These are phyloP conservation scores for Puccinellia tenuiflora DNA, from an alignment of 176 grass and related monocot species.

Conservation along the genomic window DNA sequence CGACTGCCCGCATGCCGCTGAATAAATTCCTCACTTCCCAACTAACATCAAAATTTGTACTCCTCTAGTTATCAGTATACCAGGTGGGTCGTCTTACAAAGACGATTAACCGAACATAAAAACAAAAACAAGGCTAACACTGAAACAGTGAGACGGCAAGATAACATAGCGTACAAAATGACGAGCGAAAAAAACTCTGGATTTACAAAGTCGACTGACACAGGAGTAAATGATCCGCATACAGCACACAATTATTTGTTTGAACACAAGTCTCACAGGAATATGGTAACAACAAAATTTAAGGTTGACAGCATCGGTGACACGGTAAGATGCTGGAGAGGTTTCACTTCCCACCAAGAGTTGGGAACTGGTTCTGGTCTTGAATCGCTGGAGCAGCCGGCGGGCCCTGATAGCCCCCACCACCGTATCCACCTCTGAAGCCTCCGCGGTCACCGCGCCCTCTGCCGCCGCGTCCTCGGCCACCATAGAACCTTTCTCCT, in stretches of 20 bases:
- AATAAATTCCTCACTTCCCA: no score
- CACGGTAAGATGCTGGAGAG: background rate
- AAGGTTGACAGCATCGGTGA: background rate
- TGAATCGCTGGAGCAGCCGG: slow-evolving; percentile 52
- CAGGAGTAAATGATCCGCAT: background rate
- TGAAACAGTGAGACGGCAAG: background rate
- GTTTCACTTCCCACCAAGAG: slow-evolving; percentile 64
- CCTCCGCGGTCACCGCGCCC: slow-evolving; percentile 55
- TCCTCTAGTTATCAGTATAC: no score
- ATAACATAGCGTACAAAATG: slow-evolving; percentile 18
- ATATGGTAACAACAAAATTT: background rate
- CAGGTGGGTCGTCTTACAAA: no score
- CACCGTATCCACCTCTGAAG: slow-evolving; percentile 42
- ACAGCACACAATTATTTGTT: slow-evolving; percentile 36
- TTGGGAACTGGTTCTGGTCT: slow-evolving; percentile 73
- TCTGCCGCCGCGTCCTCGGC: slow-evolving; percentile 62
- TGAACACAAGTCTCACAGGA: background rate
- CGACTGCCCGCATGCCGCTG: no score
- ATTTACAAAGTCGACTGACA: slow-evolving; percentile 40
- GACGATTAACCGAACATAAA: background rate
- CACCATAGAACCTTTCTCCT: slow-evolving; percentile 58
- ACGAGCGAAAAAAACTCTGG: slow-evolving; percentile 9
- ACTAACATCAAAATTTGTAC: no score
- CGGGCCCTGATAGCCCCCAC: slow-evolving; percentile 11
- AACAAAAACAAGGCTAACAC: background rate